Evolutionary conservation across 768 basidiomycete species (phyloP).

Genomic region (Phanerochaete sordida): DNA sequence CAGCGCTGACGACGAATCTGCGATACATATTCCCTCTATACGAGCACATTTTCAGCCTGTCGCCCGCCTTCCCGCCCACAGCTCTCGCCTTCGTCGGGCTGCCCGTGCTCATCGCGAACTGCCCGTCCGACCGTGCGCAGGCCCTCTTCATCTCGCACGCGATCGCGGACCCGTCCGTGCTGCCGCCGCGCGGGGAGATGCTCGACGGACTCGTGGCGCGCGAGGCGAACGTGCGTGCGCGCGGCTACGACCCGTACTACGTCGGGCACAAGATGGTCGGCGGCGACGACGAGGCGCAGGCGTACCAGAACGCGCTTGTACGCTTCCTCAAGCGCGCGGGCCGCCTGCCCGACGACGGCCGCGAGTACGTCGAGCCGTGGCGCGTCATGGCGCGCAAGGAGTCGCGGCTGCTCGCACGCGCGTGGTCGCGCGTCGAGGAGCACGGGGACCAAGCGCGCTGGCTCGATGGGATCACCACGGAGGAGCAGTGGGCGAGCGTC

Average conservation of each 20-base stretch:
- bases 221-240: slow-evolving; percentile 37
- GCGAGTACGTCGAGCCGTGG: slow-evolving; percentile 49
- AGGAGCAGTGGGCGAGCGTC: slow-evolving; percentile 47
- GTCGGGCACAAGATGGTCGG: slow-evolving; percentile 44
- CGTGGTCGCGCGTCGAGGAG: slow-evolving; percentile 43
- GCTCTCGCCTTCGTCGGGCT: slow-evolving; percentile 56
- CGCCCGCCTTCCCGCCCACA: slow-evolving; percentile 42
- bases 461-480: slow-evolving; percentile 47
- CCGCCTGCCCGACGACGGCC: slow-evolving; percentile 37
- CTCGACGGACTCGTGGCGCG: slow-evolving; percentile 36
- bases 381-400: slow-evolving; percentile 33
- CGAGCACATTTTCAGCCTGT: slow-evolving; percentile 49
- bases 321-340: slow-evolving; percentile 25
- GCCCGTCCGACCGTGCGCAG: slow-evolving; percentile 48
- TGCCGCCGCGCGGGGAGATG: slow-evolving; percentile 38
- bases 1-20: slow-evolving; percentile 42
- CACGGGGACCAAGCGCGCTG: slow-evolving; percentile 38
- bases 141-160: slow-evolving; percentile 42
- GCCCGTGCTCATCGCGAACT: slow-evolving; percentile 44
- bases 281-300: slow-evolving; percentile 21
- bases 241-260: slow-evolving; percentile 46
- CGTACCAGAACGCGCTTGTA: slow-evolving; percentile 32
- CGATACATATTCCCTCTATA: slow-evolving; percentile 55
- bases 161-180: slow-evolving; percentile 38
- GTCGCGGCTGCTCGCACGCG: slow-evolving; percentile 32